Percentiles rank a stretch among this genome's conserved stretches.
Conservation (phyloP, 352 stramenopile species). For the Phytophthora idaei region DNA sequence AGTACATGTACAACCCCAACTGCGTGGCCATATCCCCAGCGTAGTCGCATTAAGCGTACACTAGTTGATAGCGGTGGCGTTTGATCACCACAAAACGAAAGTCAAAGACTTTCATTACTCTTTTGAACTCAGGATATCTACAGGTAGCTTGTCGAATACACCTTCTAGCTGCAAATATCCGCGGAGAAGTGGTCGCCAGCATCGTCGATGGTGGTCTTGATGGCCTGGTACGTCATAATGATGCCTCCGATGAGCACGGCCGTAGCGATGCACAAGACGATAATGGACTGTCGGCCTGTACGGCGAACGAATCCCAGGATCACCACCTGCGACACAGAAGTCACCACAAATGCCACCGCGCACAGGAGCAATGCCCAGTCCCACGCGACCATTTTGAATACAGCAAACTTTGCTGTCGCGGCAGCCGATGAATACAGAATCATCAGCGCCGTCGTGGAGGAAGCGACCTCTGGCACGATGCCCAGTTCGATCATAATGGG, state of each 20-base stretch:
- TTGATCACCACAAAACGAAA: neutral
- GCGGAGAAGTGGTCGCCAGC: conserved; percentile 42
- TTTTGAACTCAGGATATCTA: neutral
- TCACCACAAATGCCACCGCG: conserved; percentile 53
- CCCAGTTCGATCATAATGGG: conserved; percentile 43
- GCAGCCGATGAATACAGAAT: conserved; percentile 65
- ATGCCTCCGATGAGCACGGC: conserved; percentile 46
- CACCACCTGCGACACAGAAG: conserved; percentile 47
- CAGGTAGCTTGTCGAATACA: neutral
- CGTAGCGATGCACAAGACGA: conserved; percentile 62
- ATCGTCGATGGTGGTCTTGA: conserved; percentile 51
- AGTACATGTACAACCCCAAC: too few relatives aligned
- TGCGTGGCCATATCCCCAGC: too few relatives aligned
- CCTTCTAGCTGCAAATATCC: conserved; percentile 44
- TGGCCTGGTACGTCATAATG: conserved; percentile 62
- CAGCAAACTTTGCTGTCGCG: conserved; percentile 58
- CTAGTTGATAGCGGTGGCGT: too few relatives aligned
- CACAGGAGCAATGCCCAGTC: conserved; percentile 55
- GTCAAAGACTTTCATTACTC: conserved; percentile 3
- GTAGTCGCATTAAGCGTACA: too few relatives aligned
- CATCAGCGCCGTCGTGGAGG: conserved; percentile 41
- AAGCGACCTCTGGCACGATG: conserved; percentile 49
- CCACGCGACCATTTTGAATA: conserved; percentile 63
- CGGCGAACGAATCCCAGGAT: conserved; percentile 59
- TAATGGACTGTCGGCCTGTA: conserved; percentile 60